Evolutionary conservation across 1,284 basidiomycete species (phyloP).

Genomic region (Cystobasidiaceae sp.): DNA sequence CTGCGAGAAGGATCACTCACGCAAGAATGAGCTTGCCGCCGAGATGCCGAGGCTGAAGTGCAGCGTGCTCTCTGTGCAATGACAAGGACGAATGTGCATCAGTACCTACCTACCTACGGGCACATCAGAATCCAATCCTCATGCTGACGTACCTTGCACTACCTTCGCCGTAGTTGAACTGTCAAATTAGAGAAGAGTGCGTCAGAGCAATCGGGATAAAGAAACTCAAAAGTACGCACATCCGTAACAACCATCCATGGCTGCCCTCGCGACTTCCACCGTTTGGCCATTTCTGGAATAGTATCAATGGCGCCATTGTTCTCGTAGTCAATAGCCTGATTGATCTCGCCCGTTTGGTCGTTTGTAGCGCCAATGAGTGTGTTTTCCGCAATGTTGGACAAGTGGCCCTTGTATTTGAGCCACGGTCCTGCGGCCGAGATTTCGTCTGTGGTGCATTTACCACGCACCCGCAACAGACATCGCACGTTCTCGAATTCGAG

Average conservation of each 20-base stretch:
- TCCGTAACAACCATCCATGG: conserved; percentile 95
- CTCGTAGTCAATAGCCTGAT: conserved; percentile 68
- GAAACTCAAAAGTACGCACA: conserved; percentile 35
- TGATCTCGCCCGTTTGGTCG: conserved; percentile 85
- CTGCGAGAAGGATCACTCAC: conserved; percentile 72
- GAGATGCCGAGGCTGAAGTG: conserved; percentile 92
- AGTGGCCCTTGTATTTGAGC: conserved; percentile 97
- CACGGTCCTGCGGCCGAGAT: conserved; percentile 94
- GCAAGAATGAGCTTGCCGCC: conserved; percentile 55
- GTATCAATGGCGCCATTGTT: conserved; percentile 61
- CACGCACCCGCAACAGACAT: conserved; percentile 83
- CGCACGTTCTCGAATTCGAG: conserved; percentile 65
- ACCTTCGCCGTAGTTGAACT: conserved; percentile 79
- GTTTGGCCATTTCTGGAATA: conserved; percentile 83
- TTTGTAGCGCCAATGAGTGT: conserved; percentile 78
- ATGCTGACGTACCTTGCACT: conserved; percentile 98
- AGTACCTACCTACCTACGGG: neutral
- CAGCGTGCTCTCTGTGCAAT: conserved; percentile 57
- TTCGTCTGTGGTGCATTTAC: conserved; percentile 98
- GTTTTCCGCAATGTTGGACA: conserved; percentile 95
- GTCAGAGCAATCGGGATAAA: neutral
- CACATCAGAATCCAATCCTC: neutral
- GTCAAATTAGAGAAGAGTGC: neutral
- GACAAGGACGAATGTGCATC: too few relatives aligned
- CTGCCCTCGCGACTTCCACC: conserved; percentile 69